Evolutionary conservation across 2,329 filamentous ascomycete species (phyloP).

Genomic region (Apiospora malaysiana): DNA sequence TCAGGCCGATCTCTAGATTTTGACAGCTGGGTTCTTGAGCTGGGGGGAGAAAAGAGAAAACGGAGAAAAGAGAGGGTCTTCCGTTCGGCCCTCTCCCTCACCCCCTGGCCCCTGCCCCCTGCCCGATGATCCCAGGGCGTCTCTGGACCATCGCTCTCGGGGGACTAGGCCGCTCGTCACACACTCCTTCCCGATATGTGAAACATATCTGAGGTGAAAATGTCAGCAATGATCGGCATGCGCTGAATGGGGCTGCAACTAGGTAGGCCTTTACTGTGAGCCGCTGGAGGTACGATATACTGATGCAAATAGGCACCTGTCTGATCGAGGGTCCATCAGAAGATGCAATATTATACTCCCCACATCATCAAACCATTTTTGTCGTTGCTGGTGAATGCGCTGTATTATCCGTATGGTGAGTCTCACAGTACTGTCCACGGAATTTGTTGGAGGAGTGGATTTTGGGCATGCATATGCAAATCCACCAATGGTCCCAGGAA

Average conservation of each 20-base stretch:
- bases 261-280: background rate
- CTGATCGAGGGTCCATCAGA: background rate
- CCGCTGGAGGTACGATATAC: background rate
- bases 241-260: background rate
- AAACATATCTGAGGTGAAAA: slow-evolving; percentile 14
- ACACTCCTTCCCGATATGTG: background rate
- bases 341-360: background rate
- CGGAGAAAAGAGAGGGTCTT: slow-evolving; percentile 7
- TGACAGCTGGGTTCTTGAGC: slow-evolving; percentile 11
- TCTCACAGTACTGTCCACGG: background rate
- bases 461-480: background rate
- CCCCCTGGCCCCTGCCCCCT: background rate
- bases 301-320: background rate
- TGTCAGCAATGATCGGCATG: background rate
- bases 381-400: background rate
- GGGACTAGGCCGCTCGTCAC: background rate
- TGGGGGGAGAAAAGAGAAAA: slow-evolving; percentile 5
- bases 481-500: background rate
- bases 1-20: slow-evolving; percentile 13
- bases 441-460: background rate
- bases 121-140: background rate
- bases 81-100: background rate
- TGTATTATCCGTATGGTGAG: background rate
- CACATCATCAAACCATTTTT: background rate
- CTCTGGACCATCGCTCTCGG: background rate